A percentile compares a stretch with the other conserved stretches of the same genome.
Evolutionary conservation across 139 green algal species (phyloP).

Genomic region (Chlorella sp.): DNA sequence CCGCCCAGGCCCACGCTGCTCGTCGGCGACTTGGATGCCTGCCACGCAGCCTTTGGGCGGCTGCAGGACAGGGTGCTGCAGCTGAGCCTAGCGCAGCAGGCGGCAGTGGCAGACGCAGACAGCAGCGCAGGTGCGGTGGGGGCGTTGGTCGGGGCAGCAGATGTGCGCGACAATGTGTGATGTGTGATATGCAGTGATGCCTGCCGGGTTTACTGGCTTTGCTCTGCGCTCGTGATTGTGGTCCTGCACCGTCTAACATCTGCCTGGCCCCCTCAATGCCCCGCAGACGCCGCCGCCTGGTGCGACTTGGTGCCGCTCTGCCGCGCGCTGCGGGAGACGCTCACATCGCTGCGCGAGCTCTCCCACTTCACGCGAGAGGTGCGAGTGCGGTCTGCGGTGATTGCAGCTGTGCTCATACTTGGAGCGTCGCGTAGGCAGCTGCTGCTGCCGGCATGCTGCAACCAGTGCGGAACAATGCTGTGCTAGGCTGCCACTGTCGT

Average conservation of each 20-base stretch:
- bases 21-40: slow-evolving; percentile 23
- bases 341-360: slow-evolving; percentile 30
- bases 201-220: background rate
- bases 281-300: background rate
- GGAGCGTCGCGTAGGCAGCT: background rate
- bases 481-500: background rate
- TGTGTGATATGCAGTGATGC: too few species aligned
- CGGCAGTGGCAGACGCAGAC: background rate
- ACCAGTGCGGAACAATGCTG: background rate
- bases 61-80: slow-evolving; percentile 26
- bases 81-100: slow-evolving; percentile 5
- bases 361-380: slow-evolving; percentile 28
- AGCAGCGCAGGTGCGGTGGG: background rate
- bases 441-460: background rate
- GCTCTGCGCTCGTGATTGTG: background rate
- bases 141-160: background rate
- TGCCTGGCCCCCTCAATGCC: background rate
- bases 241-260: background rate
- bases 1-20: slow-evolving; percentile 28
- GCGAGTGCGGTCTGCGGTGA: background rate
- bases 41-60: slow-evolving; percentile 8
- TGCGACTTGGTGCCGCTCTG: slow-evolving; percentile 17
- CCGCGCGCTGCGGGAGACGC: slow-evolving; percentile 29
- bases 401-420: background rate
- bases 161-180: too few species aligned